These are phyloP conservation scores for Parafenestella ontariensis DNA, from an alignment of 2,329 filamentous ascomycete species.

Conservation along the genomic window DNA sequence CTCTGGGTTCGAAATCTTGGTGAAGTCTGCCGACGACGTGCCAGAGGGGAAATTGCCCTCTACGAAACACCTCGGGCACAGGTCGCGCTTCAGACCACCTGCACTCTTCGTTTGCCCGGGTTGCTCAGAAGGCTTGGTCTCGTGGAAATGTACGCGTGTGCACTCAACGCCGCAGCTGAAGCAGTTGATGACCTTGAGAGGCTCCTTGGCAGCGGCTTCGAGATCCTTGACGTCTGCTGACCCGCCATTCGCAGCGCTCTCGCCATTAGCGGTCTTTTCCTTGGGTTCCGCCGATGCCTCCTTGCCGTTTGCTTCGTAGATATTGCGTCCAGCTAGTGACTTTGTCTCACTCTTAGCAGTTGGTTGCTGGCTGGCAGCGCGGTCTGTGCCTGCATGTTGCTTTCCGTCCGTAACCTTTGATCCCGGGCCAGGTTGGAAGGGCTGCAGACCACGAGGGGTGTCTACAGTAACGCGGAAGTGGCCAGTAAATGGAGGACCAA, in stretches of 20 bases:
- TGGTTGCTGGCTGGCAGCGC: slow-evolving; percentile 68
- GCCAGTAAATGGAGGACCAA: slow-evolving; percentile 94
- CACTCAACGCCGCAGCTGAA: slow-evolving; percentile 93
- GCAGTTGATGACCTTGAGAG: slow-evolving; percentile 76
- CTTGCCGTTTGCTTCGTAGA: slow-evolving; percentile 92
- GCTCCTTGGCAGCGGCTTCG: slow-evolving; percentile 66
- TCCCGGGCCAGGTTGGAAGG: slow-evolving; percentile 89
- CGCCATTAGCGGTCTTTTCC: slow-evolving; percentile 64
- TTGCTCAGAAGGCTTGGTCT: slow-evolving; percentile 65
- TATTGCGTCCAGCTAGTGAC: slow-evolving; percentile 91
- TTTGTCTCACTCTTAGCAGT: slow-evolving; percentile 82
- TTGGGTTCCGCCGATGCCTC: slow-evolving; percentile 75
- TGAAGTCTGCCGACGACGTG: slow-evolving; percentile 80
- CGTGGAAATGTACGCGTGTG: slow-evolving; percentile 73
- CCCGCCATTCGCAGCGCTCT: slow-evolving; percentile 72
- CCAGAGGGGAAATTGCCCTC: slow-evolving; percentile 83
- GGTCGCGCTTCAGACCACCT: slow-evolving; percentile 75
- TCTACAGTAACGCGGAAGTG: slow-evolving; percentile 97
- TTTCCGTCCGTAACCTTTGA: slow-evolving; percentile 68
- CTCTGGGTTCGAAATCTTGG: slow-evolving; percentile 85
- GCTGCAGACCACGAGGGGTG: slow-evolving; percentile 91
- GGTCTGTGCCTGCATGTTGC: slow-evolving; percentile 72
- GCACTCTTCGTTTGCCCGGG: slow-evolving; percentile 59
- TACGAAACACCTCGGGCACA: slow-evolving; percentile 90
- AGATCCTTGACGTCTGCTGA: slow-evolving; percentile 68